Evolutionary conservation across 2,329 filamentous ascomycete species (phyloP), one percentile per base, ranked within the genome.

Genomic region (Aspergillus fructus): DNA sequence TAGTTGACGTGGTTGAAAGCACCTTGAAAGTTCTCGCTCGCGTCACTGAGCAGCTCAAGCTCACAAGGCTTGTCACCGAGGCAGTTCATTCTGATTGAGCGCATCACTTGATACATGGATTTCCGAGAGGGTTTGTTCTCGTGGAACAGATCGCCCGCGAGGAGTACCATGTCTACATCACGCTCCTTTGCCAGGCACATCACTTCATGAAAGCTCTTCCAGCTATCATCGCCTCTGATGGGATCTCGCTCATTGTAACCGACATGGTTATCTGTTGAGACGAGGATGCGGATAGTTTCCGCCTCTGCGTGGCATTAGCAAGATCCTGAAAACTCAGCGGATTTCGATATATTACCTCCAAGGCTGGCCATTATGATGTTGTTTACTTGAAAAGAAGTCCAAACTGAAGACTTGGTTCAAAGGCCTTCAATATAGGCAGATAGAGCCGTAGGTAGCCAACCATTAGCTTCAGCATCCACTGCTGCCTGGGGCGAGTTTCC

Each of bases 101-200:
- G 88, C 91, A 97, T 97, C 60, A 99, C 94, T 71, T 99, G 91
- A 72, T 94, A 97, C 84, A 99, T 90, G 27, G 93, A 88, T 71
- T 97, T 96, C 59, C 94, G 86, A 6, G 92, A 97, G 3, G 94
- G 96, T 68, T 96, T 96, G 74, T 99, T 99, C 66, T 99, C 93
- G 72, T 99, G 96, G 71, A 99, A 99, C 1, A 99, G 83, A 71
- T 99, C 94, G 47, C 94, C 94, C 3, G 89, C 93, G 4, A 99
- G 86, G 2, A 99, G 82, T 0, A 99, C 90, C 94, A 99, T 97
- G 75, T 99, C 94, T 63, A 99, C 94, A 78, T 99, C 94, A 71
- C 89, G 83, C 34, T 88, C 86, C 69, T 89, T 90, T 19, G 93
- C 94, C 42, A 97, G 78, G 62, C 87, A 89, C 89, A 99, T 91